Base-by-base conservation (phyloP, 495 filamentous ascomycete species). In the Neurospora sp. region DNA sequence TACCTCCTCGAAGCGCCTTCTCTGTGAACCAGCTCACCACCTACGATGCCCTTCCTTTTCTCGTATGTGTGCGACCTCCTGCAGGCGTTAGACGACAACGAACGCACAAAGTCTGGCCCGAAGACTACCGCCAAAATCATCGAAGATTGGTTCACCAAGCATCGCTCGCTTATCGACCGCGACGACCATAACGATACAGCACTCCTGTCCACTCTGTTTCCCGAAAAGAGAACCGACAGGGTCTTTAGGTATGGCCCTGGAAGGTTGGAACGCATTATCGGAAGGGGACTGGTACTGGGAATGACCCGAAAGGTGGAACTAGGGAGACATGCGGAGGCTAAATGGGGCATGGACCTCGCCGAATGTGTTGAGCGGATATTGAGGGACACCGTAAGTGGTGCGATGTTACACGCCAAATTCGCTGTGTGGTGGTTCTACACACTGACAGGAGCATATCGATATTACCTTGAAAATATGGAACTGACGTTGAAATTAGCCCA, bases 151-250 rank as follows among this genome's bases (percentile, higher is more conserved):
- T 91, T 93, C 78, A 73, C 76, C 4, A 80, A 78, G 6, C 86
- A 93, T 79, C 86, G 81, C 1, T 79, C 81, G 4, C 79, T 78
- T 6, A 83, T 94, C 8, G 74, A 88, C 78, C 83, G 83, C 4
- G 79, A 84, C 5, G 81, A 84, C 66, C 87, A 88, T 4, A 84
- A 90, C 74, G 81, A 79, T 41, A 81, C 87, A 3, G 89, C 90
- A 0, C 81, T 96, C 27, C 85, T 96, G 1, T 93, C 91, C 4
- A 88, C 89, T 38, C 83, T 97, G 16, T 86, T 94, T 20, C 94
- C 94, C 0, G 89, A 92, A 73, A 90, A 88, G 76, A 85, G 93
- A 72, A 86, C 86, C 0, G 94, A 97, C 78, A 86, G 93, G 31
- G 90, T 93, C 10, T 97, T 94, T 78, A 83, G 82, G 72, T 81